Base-by-base conservation (phyloP, 2,329 filamentous ascomycete genomes). In the Periconia macrospinosa region DNA sequence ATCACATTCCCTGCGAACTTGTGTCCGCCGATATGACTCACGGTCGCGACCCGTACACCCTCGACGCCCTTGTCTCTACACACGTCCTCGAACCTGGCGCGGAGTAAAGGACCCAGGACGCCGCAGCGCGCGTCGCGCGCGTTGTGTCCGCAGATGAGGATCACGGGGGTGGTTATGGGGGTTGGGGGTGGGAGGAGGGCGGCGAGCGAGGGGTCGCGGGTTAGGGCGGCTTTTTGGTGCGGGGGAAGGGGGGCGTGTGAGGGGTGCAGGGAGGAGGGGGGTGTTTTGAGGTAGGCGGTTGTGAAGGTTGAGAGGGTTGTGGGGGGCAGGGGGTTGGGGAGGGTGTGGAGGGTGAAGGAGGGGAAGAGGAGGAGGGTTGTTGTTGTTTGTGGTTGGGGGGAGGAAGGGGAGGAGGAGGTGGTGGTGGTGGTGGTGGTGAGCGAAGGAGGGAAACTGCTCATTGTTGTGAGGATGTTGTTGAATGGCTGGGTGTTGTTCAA, bases 141-240 rank as follows among this genome's bases (percentile, higher is more conserved):
- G 14, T 88, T 89, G 65, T 99, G 94, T 0, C 92, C 91, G 68
- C 94, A 99, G 42, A 97, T 88, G 18, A 97, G 76, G 30, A 99
- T 84, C 1, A 59, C 63, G n/a, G 62, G 64, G 1, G 47, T 59
- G 0, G 58, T 62, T n/a, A 72, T 63, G 3, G 54, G 56, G 11
- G 82, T 76, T 6, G 90, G 86, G 1, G 81, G 80, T 1, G 75
- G 74, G 2, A 91, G 77, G 0, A 72, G 58, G 0, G 67, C 49
- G 23, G 79, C 76, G 76, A 76, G 51, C 55, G 76, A 66, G 67
- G 83, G 65, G 76, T 86, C 50, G 71, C 84, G 73, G 0, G 68
- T 54, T 1, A 79, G 69, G 1, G 61, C 56, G 10, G 72, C 57
- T 73, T 80, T 73, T 80, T 85, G 61, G 76, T 78, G 43, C 68